Conservation (phyloP, 768 basidiomycete genomes). For the Austroboletus eburneus region DNA sequence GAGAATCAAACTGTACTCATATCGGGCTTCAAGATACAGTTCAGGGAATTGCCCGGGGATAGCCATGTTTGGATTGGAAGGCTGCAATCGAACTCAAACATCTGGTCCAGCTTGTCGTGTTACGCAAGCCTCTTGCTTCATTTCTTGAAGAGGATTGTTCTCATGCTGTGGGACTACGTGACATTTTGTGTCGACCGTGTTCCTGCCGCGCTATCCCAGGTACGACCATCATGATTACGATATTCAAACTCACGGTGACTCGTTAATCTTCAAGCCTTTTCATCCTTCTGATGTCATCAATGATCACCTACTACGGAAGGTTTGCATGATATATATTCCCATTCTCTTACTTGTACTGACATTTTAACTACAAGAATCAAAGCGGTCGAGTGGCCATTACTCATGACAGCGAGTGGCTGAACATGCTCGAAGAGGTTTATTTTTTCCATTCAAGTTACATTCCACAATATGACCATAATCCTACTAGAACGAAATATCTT, state of each 20-base stretch:
- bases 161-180: too few species aligned
- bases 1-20: constrained; percentile 14
- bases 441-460: not conserved
- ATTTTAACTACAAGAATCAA: too few species aligned
- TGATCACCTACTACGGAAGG: constrained; percentile 5
- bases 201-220: not conserved
- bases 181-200: not conserved
- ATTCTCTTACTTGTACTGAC: not conserved
- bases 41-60: not conserved
- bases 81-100: not conserved
- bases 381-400: not conserved
- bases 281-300: constrained; percentile 10
- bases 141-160: too few species aligned
- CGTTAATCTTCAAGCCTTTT: not conserved
- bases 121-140: too few species aligned
- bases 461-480: not conserved
- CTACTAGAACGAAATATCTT: not conserved
- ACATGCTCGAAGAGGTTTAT: constrained; percentile 2
- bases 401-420: constrained; percentile 3
- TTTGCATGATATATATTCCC: not conserved
- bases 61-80: not conserved
- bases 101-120: not conserved
- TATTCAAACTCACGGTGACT: not conserved
- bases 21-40: constrained; percentile 7
- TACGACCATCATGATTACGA: not conserved